Conservation (phyloP, 176 grass and related monocot genomes). For the Typha latifolia region DNA sequence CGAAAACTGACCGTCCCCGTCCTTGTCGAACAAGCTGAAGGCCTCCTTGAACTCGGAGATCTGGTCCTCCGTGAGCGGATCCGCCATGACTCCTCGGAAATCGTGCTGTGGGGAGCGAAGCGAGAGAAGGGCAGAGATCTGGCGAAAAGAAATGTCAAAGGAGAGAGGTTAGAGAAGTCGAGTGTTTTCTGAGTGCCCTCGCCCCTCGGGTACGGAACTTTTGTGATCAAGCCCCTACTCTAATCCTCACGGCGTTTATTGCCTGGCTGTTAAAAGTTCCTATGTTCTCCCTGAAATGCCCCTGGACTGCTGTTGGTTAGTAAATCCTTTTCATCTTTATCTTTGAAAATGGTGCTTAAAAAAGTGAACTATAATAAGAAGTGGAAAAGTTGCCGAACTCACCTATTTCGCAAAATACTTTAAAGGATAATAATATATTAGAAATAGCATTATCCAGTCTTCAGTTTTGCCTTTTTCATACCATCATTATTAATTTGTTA, state of each 20-base stretch:
- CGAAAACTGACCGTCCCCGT: not conserved
- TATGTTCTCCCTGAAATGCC: not conserved
- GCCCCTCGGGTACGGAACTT: not conserved
- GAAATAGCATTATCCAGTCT: too few relatives aligned
- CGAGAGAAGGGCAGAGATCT: not conserved
- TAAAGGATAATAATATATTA: too few relatives aligned
- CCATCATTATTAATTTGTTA: too few relatives aligned
- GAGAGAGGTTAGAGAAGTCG: not conserved
- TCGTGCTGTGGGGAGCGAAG: not conserved
- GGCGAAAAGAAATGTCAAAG: not conserved
- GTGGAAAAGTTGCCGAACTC: too few relatives aligned
- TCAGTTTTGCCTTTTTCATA: too few relatives aligned
- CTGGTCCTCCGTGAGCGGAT: constrained; percentile 1
- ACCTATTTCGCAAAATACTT: too few relatives aligned
- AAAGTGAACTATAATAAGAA: too few relatives aligned
- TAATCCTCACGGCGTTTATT: not conserved
- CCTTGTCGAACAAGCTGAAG: constrained; percentile 6
- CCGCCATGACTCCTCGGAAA: not conserved
- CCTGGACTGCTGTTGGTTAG: not conserved
- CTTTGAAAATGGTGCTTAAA: too few relatives aligned
- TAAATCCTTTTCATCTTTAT: too few relatives aligned
- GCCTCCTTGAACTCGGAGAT: constrained; percentile 4
- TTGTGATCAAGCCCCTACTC: not conserved
- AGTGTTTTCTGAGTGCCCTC: not conserved
- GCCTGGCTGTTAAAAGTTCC: not conserved